A percentile compares a stretch with the other conserved stretches of the same genome.
Conservation (phyloP, 305 asterid species). For the Fraxinus velutina region DNA sequence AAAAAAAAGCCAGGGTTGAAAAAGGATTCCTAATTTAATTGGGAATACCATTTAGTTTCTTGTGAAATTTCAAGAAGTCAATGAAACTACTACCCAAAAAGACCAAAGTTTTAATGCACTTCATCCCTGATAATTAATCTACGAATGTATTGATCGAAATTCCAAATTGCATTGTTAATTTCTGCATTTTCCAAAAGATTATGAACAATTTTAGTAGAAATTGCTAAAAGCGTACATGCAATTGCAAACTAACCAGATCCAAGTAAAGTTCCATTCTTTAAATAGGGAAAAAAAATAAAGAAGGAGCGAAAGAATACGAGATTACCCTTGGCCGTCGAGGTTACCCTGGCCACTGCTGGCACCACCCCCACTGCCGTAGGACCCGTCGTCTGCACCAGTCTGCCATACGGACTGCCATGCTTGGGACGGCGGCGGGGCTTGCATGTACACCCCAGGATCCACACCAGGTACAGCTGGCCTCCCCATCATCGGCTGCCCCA, state of each 20-base stretch:
- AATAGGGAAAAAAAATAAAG: not conserved
- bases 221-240: not conserved
- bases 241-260: conserved; percentile 1
- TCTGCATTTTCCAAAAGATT: not conserved
- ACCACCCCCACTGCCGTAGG: conserved; percentile 34
- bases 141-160: not conserved
- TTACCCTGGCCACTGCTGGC: conserved; percentile 39
- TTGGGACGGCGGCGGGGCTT: conserved; percentile 47
- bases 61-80: not conserved
- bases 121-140: not conserved
- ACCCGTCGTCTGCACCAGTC: conserved; percentile 34
- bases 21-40: not conserved
- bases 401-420: conserved; percentile 61
- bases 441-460: conserved; percentile 35
- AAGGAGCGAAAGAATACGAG: not conserved
- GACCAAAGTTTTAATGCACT: not conserved
- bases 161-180: not conserved
- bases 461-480: conserved; percentile 40
- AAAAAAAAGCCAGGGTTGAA: not conserved
- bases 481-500: conserved; percentile 52
- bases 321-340: conserved; percentile 46
- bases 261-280: not conserved
- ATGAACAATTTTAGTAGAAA: not conserved
- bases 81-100: not conserved
- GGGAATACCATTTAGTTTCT: not conserved